Base-by-base conservation (phyloP, 2,329 filamentous ascomycete genomes). In the Emmonsiellopsis sp. region DNA sequence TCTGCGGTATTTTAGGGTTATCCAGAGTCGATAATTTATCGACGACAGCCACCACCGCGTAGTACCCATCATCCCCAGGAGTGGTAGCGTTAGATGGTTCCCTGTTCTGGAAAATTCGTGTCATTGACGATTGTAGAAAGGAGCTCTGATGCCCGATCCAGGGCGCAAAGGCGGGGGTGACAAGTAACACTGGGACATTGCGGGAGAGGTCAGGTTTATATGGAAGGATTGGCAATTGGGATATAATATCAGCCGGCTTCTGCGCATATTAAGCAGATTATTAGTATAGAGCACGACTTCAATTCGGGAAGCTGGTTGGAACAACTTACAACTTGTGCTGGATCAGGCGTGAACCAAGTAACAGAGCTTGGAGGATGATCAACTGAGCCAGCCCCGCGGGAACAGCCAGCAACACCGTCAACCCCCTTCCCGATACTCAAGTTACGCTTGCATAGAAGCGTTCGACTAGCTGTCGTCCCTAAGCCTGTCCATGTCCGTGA, bases 81-180 rank as follows among this genome's bases (percentile, higher is more conserved):
- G 61, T 50, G n/a, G 52, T 56, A 3, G 35, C 31, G n/a, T 52
- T 56, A 3, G 35, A 26, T 2, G 50, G 54, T 1, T 53, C 16
- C 9, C 59, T 40, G 15, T 58, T 50, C 9, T 44, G 47, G 54
- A 67, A 65, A 7, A 70, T 49, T 35, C 59, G 60, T 44, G 60
- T 61, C 34, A 71, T 57, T 20, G 65, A 64, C 51, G 64, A 57
- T 34, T 61, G 58, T 4, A 72, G 60, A 40, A 71, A 70, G 7
- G 58, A 44, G 48, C 59, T 57, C 16, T 62, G 53, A n/a, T 65
- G 52, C 48, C 70, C 64, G 43, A 68, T 59, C 68, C 68, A 72
- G 49, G 63, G 59, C 6, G 70, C 68, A 50, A 72, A 71, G 8
- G 59, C 58, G 1, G 70, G 67, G 1, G 70, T 73, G 40, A 66